Base-by-base conservation (phyloP, 2,329 filamentous ascomycete genomes). In the Fusarium sp. region DNA sequence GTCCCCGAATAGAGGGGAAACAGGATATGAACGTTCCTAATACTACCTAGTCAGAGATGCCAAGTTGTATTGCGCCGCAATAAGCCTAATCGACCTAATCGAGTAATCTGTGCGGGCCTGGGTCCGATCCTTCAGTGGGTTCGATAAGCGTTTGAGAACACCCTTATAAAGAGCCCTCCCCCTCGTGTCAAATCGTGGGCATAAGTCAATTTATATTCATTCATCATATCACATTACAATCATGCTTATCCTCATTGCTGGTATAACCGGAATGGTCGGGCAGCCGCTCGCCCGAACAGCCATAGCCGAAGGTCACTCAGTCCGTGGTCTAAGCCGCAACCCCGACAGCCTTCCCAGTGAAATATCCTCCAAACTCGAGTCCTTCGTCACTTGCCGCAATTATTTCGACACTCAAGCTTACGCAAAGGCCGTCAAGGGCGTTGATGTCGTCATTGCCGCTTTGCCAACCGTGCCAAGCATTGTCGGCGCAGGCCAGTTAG, bases 191-290 rank as follows among this genome's bases (percentile, higher is more conserved):
- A 7, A 38, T 11, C 9, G 18, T 38, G 18, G 10, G 18, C 1
- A n/a, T 4, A 4, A 3, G 1, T n/a, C 0, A n/a, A 38, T 38
- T 18, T 11, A 4, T n/a, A n/a, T 6, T 9, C 18, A 38, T n/a
- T n/a, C 4, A 1, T 8, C 7, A 10, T 8, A 34, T 2, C 8
- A 7, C 1, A 0, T 7, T 4, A 6, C 4, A 32, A 55, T 2
- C 3, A 63, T 63, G 61, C 48, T 63, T n/a, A 16, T 63, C 11
- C 29, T 63, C 2, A 44, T 63, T 3, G 48, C 58, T 18, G 58
- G 61, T 10, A 48, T 63, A 10, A 63, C 61, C 1, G 61, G 61
- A 13, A 63, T 57, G 48, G 58, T 63, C 8, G 61, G 61, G 3
- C 61, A 63, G 15, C 24, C 32, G 4, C 6, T 63, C 13, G 61